Conservation (phyloP, 176 grass and related monocot species). For the Carex myosuroides region DNA sequence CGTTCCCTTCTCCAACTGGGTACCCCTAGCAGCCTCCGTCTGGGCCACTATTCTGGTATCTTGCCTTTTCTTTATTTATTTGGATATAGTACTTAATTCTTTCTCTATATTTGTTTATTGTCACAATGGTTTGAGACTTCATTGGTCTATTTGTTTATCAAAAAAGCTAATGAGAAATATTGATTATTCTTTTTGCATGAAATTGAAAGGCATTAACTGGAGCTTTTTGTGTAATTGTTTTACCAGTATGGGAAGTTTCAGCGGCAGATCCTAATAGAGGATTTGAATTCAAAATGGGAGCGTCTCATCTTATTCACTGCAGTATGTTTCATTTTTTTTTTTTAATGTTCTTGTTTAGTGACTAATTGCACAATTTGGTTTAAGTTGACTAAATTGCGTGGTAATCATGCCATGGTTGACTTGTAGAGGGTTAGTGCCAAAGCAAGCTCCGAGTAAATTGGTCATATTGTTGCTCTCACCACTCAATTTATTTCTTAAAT, state of each 20-base stretch:
- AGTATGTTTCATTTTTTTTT: constrained; percentile 33
- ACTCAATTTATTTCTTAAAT: background rate
- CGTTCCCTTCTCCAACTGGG: constrained; percentile 97
- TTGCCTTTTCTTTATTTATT: background rate
- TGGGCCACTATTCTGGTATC: constrained; percentile 91
- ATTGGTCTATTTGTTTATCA: too few species aligned
- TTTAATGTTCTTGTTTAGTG: background rate
- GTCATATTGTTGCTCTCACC: background rate
- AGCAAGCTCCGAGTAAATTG: background rate
- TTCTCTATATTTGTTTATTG: background rate
- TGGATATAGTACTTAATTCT: background rate
- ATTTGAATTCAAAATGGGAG: constrained; percentile 94
- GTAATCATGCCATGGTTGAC: background rate
- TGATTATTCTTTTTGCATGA: background rate
- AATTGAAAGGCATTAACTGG: background rate
- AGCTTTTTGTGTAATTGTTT: background rate
- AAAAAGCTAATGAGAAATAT: background rate
- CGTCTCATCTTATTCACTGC: constrained; percentile 81
- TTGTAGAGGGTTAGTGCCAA: background rate
- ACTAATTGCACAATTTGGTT: background rate
- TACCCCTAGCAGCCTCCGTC: constrained; percentile 65
- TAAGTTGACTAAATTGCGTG: background rate
- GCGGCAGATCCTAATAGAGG: constrained; percentile 50
- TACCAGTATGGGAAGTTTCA: constrained; percentile 79
- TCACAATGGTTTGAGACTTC: background rate